Evolutionary conservation across 148 eudicot genomes (phyloP).

Genomic region (Diospyros lotus): DNA sequence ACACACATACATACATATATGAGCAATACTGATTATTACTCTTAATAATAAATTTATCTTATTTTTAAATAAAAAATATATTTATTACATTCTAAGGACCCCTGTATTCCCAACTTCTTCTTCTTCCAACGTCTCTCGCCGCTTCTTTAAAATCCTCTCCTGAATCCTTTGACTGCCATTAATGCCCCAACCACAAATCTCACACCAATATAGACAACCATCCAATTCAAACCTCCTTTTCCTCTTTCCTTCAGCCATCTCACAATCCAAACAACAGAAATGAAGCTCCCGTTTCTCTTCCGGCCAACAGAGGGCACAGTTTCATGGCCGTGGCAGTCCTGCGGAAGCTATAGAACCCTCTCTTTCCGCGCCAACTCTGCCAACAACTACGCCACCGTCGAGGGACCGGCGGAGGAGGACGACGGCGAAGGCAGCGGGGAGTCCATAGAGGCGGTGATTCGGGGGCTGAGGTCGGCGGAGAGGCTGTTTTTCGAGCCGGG

Average conservation of each 20-base stretch:
- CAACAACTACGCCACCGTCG: background rate
- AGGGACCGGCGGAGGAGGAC: background rate
- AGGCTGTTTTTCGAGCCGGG: conserved; percentile 74
- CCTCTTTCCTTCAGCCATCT: background rate
- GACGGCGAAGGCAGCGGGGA: conserved; percentile 8
- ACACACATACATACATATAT: background rate
- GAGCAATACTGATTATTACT: background rate
- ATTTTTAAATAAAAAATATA: too few relatives aligned
- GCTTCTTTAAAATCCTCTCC: conserved; percentile 6
- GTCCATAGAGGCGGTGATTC: conserved; percentile 42
- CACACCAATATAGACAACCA: background rate
- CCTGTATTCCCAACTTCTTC: conserved; percentile 12
- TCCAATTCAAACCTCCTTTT: background rate
- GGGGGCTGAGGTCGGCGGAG: conserved; percentile 53
- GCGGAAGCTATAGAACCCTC: conserved; percentile 53
- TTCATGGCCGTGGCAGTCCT: conserved; percentile 58
- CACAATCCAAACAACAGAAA: conserved; percentile 19
- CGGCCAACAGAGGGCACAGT: conserved; percentile 33
- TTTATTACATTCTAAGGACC: background rate
- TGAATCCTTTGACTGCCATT: conserved; percentile 8
- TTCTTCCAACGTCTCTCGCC: conserved; percentile 6
- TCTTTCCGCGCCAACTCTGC: conserved; percentile 45
- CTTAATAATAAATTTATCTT: background rate
- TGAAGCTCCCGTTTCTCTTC: conserved; percentile 63
- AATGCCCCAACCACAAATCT: conserved; percentile 14